A percentile compares a stretch with the other conserved stretches of the same genome.
Evolutionary conservation across 805 yeast species (phyloP).

Genomic region (Saccharomycopsis javanensis): DNA sequence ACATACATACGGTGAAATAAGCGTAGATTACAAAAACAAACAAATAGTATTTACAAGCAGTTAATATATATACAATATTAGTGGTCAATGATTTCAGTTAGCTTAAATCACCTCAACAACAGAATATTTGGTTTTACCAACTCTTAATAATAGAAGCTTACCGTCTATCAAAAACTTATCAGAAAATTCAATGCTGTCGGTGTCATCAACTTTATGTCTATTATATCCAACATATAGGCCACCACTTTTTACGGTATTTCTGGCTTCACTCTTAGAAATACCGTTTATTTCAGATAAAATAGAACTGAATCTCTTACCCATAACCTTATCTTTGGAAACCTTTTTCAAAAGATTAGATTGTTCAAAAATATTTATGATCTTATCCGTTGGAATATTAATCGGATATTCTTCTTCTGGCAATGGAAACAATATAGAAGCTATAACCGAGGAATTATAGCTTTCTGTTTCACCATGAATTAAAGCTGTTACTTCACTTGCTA

Average conservation of each 20-base stretch:
- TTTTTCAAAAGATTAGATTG: conserved; percentile 44
- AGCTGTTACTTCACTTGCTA: conserved; percentile 71
- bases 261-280: conserved; percentile 48
- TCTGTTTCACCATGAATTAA: conserved; percentile 76
- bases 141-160: conserved; percentile 51
- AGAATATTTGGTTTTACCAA: conserved; percentile 64
- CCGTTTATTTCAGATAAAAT: conserved; percentile 40
- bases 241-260: conserved; percentile 54
- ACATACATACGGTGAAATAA: no score
- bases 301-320: conserved; percentile 37
- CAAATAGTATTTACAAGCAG: not conserved
- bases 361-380: conserved; percentile 45
- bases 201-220: conserved; percentile 42
- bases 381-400: conserved; percentile 38
- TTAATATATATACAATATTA: not conserved
- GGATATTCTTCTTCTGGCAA: conserved; percentile 40
- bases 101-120: conserved; percentile 35
- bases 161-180: conserved; percentile 46
- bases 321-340: conserved; percentile 29
- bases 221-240: conserved; percentile 64
- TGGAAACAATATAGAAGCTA: conserved; percentile 62
- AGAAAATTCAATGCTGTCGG: conserved; percentile 40
- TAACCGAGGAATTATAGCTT: conserved; percentile 56
- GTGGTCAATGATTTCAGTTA: not conserved
- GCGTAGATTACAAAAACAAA: no score